Percentiles rank a stretch among this genome's conserved stretches.
Evolutionary conservation across 1,139 yeast genomes (phyloP).

Genomic region (Ogataea hybrid): DNA sequence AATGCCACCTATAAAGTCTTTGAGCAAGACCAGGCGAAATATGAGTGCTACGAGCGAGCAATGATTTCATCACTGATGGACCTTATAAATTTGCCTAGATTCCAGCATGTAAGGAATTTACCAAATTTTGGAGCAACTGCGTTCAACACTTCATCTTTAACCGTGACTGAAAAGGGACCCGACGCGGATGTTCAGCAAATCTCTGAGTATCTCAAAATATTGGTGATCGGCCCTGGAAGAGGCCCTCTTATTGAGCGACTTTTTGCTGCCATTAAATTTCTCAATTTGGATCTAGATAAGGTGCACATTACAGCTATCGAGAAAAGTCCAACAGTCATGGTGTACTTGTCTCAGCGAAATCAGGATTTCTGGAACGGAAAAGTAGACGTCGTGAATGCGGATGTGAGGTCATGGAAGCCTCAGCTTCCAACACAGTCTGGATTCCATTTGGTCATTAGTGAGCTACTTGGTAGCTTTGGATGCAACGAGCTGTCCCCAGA

Average conservation of each 20-base stretch:
- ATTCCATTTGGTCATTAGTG: slow-evolving; percentile 68
- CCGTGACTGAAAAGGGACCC: slow-evolving; percentile 6
- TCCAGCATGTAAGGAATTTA: slow-evolving; percentile 18
- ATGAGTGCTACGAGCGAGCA: slow-evolving; percentile 65
- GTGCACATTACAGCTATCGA: slow-evolving; percentile 59
- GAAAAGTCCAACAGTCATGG: slow-evolving; percentile 63
- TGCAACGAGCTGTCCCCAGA: slow-evolving; percentile 91
- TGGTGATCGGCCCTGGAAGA: slow-evolving; percentile 84
- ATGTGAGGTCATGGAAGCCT: slow-evolving; percentile 51
- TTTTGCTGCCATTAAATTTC: slow-evolving; percentile 39
- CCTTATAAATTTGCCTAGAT: slow-evolving; percentile 22
- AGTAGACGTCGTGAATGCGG: slow-evolving; percentile 53
- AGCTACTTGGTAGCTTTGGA: slow-evolving; percentile 85
- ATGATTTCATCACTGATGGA: slow-evolving; percentile 56
- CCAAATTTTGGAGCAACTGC: slow-evolving; percentile 20
- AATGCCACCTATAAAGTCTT: slow-evolving; percentile 63
- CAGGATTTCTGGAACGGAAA: slow-evolving; percentile 40
- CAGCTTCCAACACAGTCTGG: slow-evolving; percentile 24
- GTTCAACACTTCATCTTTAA: slow-evolving; percentile 21
- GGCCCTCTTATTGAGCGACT: slow-evolving; percentile 71
- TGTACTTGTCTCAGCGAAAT: slow-evolving; percentile 44
- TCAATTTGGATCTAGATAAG: slow-evolving; percentile 30
- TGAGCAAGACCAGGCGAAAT: slow-evolving; percentile 68
- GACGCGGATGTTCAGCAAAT: neutral
- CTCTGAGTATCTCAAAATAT: slow-evolving; percentile 34